phyloP scores from a whole-genome alignment of 2,329 filamentous ascomycete species.

The Coniochaeta sp. region DNA sequence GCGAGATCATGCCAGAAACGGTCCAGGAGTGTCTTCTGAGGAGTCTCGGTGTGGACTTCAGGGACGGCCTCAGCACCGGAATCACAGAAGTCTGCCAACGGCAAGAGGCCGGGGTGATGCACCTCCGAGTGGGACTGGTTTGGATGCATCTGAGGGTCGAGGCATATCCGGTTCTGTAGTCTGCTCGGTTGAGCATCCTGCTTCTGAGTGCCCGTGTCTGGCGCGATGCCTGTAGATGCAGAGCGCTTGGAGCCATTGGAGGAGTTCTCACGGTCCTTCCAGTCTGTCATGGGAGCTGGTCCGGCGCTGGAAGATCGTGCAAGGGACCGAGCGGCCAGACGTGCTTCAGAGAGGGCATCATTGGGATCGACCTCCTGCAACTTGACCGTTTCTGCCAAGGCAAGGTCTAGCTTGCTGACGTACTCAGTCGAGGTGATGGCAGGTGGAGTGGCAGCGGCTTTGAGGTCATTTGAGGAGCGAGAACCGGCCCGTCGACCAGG shows the following conservation, averaged over 20 bases:
- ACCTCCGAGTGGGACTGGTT: neutral
- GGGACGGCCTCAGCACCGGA: neutral
- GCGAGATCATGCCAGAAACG: neutral
- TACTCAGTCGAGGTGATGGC: neutral
- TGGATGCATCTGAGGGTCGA: neutral
- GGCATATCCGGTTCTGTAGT: neutral
- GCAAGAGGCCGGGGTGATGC: neutral
- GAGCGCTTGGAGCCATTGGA: neutral
- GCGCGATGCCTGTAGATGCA: neutral
- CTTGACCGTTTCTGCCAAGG: neutral
- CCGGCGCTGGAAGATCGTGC: neutral
- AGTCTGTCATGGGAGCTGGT: no score
- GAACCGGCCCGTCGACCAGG: neutral
- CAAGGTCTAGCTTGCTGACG: neutral
- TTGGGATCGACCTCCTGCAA: neutral
- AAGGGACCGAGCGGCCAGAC: no score
- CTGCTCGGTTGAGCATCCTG: neutral
- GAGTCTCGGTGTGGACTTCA: neutral
- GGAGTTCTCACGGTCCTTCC: neutral
- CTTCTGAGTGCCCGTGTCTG: neutral
- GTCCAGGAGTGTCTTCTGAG: neutral
- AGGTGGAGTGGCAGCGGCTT: neutral
- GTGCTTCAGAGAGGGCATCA: neutral
- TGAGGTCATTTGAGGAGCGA: neutral
- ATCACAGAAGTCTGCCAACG: neutral